Conservation (phyloP, 129 eudicot species). For the Tanacetum coccineum region DNA sequence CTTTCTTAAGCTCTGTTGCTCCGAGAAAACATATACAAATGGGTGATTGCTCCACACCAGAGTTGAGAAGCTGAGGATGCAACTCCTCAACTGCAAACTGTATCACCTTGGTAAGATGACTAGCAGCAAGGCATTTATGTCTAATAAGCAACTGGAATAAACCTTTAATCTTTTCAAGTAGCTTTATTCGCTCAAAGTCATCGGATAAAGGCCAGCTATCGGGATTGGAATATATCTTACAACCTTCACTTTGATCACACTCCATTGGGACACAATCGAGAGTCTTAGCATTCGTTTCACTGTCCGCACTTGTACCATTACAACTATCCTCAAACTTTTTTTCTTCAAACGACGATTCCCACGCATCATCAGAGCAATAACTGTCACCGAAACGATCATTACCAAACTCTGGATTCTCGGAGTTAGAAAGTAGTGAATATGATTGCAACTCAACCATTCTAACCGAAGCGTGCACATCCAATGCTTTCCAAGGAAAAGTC, state of each 20-base stretch:
- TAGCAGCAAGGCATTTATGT: constrained; percentile 67
- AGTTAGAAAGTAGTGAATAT: constrained; percentile 19
- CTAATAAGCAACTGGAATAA: constrained; percentile 56
- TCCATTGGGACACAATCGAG: constrained; percentile 45
- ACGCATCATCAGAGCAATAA: constrained; percentile 41
- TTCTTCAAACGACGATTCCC: constrained; percentile 47
- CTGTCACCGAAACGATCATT: constrained; percentile 33
- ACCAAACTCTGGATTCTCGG: not conserved
- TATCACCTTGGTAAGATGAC: constrained; percentile 77
- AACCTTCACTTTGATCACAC: constrained; percentile 39
- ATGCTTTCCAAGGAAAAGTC: constrained; percentile 72
- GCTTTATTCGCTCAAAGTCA: constrained; percentile 74
- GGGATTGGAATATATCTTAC: constrained; percentile 32
- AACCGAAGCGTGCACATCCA: constrained; percentile 61
- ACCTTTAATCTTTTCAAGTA: constrained; percentile 69
- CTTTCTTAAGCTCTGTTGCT: constrained; percentile 69
- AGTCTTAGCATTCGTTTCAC: constrained; percentile 5
- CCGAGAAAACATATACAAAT: constrained; percentile 88
- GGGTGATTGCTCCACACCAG: constrained; percentile 67
- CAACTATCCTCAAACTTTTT: constrained; percentile 32
- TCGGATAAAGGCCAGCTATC: constrained; percentile 76
- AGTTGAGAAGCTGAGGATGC: constrained; percentile 67
- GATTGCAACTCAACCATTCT: constrained; percentile 51
- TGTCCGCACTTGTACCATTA: constrained; percentile 24
- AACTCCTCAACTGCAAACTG: constrained; percentile 77